Evolutionary conservation across 2,329 filamentous ascomycete genomes (phyloP).

Genomic region (Chaetomiaceae sp.): DNA sequence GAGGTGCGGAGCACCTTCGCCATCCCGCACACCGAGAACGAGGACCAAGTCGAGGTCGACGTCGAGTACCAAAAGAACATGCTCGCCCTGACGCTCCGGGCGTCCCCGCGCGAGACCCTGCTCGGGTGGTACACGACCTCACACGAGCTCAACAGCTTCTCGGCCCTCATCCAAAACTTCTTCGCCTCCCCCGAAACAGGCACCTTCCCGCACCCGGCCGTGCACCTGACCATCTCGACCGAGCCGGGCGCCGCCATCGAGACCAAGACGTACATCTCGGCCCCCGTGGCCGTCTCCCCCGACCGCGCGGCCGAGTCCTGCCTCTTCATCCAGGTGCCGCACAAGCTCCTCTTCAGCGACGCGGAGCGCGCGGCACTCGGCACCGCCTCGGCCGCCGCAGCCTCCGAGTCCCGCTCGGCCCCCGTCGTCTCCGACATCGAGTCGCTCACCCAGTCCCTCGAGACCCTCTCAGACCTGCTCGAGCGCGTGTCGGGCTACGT

Average conservation of each 20-base stretch:
- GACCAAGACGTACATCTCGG: slow-evolving; percentile 89
- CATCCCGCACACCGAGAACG: slow-evolving; percentile 96
- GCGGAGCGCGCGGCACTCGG: slow-evolving; percentile 64
- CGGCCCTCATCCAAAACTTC: slow-evolving; percentile 98
- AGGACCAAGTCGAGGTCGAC: slow-evolving; percentile 98
- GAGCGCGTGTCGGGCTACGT: slow-evolving; percentile 91
- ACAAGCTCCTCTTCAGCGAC: slow-evolving; percentile 81
- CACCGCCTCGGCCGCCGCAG: slow-evolving; percentile 76
- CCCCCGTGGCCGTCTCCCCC: slow-evolving; percentile 88
- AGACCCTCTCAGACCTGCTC: slow-evolving; percentile 83
- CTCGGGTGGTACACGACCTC: slow-evolving; percentile 99
- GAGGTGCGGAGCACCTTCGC: slow-evolving; percentile 96
- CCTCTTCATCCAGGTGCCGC: slow-evolving; percentile 94
- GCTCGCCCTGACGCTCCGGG: slow-evolving; percentile 90
- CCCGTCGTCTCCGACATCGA: slow-evolving; percentile 84
- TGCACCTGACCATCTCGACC: slow-evolving; percentile 92
- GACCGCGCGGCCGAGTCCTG: slow-evolving; percentile 95
- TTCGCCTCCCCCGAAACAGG: slow-evolving; percentile 95
- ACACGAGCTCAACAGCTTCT: slow-evolving; percentile 96
- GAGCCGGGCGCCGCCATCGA: slow-evolving; percentile 84
- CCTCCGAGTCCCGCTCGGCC: slow-evolving; percentile 68
- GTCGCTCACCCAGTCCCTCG: slow-evolving; percentile 76
- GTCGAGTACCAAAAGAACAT: slow-evolving; percentile 99
- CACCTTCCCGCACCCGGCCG: slow-evolving; percentile 94
- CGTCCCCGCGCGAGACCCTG: slow-evolving; percentile 86